A percentile compares a stretch with the other conserved stretches of the same genome.
phyloP scores from a whole-genome alignment of 495 filamentous ascomycete species.

The Astrocystis sublimbata region DNA sequence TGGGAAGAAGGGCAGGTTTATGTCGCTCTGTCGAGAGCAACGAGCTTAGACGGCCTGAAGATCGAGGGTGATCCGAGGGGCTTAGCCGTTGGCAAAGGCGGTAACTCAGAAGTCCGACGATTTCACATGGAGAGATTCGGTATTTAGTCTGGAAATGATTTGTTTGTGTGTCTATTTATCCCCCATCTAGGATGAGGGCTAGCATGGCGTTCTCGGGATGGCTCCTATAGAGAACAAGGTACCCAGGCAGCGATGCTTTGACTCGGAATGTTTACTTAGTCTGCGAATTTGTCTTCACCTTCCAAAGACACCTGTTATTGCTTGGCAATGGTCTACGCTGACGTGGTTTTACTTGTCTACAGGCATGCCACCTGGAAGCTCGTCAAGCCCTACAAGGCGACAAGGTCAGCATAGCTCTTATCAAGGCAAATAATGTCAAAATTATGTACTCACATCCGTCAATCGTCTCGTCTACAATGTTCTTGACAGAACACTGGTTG shows the following conservation, averaged over 20 bases:
- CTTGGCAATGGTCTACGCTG: too few relatives aligned
- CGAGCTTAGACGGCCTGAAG: slow-evolving; percentile 69
- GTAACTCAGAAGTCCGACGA: slow-evolving; percentile 30
- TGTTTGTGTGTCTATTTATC: background rate
- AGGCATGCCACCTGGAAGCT: slow-evolving; percentile 33
- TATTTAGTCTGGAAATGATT: slow-evolving; percentile 2
- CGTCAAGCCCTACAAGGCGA: slow-evolving; percentile 24
- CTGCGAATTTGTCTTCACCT: too few relatives aligned
- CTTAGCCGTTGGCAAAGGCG: slow-evolving; percentile 26
- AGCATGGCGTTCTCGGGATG: background rate
- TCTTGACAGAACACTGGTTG: slow-evolving; percentile 39
- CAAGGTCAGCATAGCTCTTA: background rate
- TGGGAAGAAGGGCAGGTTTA: slow-evolving; percentile 92
- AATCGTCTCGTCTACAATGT: slow-evolving; percentile 38
- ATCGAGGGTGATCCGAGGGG: slow-evolving; percentile 37
- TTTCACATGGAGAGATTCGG: slow-evolving; percentile 32
- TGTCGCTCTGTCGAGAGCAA: slow-evolving; percentile 78
- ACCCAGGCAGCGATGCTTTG: too few relatives aligned
- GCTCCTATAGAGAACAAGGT: background rate
- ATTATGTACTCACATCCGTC: slow-evolving; percentile 36
- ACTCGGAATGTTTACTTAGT: too few relatives aligned
- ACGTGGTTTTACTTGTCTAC: slow-evolving; percentile 26
- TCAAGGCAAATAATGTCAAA: background rate
- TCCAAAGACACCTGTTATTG: too few relatives aligned
- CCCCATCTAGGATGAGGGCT: background rate